phyloP scores from a whole-genome alignment of 148 eudicot species.

The Rhododendron simsii region DNA sequence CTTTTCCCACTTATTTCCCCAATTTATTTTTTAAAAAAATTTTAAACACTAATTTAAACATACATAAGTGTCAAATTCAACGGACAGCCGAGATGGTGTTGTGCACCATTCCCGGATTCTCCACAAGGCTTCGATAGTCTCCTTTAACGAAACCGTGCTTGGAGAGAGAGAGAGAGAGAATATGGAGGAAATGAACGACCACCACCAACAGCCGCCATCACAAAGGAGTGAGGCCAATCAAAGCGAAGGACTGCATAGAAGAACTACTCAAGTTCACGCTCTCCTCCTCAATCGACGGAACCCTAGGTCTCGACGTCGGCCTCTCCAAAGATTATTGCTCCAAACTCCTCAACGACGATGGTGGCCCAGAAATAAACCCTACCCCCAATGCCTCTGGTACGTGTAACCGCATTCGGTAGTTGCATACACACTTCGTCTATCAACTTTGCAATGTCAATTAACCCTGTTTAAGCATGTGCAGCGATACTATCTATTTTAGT shows the following conservation, averaged over 20 bases:
- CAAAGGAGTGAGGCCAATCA: conserved; percentile 39
- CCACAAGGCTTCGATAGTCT: no score
- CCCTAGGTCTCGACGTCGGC: conserved; percentile 34
- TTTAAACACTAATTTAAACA: no score
- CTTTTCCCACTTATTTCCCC: no score
- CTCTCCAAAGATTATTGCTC: conserved; percentile 49
- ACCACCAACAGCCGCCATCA: conserved; percentile 13
- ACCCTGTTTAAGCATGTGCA: neutral
- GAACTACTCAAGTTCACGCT: conserved; percentile 50
- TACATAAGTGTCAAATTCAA: no score
- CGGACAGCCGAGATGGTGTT: no score
- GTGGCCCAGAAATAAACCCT: neutral
- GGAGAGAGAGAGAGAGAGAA: neutral
- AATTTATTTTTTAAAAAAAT: no score
- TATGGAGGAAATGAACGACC: neutral
- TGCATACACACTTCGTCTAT: neutral
- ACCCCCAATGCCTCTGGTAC: conserved; percentile 11
- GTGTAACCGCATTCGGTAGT: neutral
- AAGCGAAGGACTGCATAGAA: conserved; percentile 45
- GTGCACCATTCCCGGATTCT: no score
- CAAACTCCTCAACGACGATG: conserved; percentile 30
- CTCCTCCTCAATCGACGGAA: conserved; percentile 31
- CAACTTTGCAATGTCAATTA: neutral
- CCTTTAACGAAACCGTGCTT: neutral
- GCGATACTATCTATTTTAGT: no score